Base-by-base conservation (phyloP, 306 rosid species). In the Amphicarpaea edgeworthii region DNA sequence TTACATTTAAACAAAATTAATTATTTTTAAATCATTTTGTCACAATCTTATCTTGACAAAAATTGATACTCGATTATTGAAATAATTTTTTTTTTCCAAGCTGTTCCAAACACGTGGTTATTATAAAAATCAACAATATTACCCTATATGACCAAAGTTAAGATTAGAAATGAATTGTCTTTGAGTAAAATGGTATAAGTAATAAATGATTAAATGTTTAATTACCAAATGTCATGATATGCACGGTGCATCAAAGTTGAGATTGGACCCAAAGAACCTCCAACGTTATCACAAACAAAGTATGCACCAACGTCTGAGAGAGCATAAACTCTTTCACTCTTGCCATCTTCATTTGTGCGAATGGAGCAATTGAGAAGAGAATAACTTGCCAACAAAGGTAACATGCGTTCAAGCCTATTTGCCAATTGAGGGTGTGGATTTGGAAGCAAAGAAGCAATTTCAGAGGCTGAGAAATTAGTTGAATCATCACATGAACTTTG, bases 391-490 rank as follows among this genome's bases (percentile, higher is more conserved):
- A 77, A 1, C 28, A 60, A 1, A n/a, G 54, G 40, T 14, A 77
- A 45, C 14, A 77, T 58, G 41, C 82, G 51, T 2, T 68, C 82
- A 32, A 77, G 70, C 63, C 62, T 77, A 0, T 46, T 23, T 3
- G 42, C 63, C 70, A 69, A 68, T 46, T 68, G 20, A 0, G 69
- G 20, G 15, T 77, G 69, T 68, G 42, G 41, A 41, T 55, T 57
- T 30, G 75, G 81, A 68, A 77, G 38, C 28, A 41, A 4, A 28
- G 76, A 77, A 41, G 81, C 81, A 45, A 77, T 69, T 26, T 77
- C 70, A 43, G 43, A 57, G 1, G 81, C 81, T 16, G 80, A 76
- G 0, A 76, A 20, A 11, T 12, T 3, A 24, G 3, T 30, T 8
- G 79, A 63, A 75, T 8, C 9, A 75, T 8, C 9, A 41, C 47